Evolutionary conservation across 495 filamentous ascomycete species (phyloP).

Genomic region (Annulohypoxylon stygium): DNA sequence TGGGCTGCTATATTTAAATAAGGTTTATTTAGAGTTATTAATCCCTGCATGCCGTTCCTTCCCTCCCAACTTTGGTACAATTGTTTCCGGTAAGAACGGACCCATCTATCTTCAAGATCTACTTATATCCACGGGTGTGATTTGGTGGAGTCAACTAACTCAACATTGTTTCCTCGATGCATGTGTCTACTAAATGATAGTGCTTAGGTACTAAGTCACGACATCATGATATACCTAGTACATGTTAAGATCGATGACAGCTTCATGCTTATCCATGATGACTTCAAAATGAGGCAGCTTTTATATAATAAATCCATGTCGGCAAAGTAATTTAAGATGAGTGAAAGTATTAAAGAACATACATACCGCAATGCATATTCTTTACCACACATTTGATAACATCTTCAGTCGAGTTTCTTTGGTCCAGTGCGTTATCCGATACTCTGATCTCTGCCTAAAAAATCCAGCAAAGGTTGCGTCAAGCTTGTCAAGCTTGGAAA

Average conservation of each 20-base stretch:
- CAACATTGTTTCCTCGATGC: too few relatives aligned
- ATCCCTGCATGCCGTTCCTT: not conserved
- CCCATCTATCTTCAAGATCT: not conserved
- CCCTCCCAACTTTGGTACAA: not conserved
- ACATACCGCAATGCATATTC: conserved; percentile 13
- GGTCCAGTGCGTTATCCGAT: not conserved
- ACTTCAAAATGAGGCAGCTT: conserved; percentile 5
- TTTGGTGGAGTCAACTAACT: not conserved
- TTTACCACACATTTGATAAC: conserved; percentile 10
- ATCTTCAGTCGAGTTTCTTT: conserved; percentile 4
- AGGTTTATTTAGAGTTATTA: not conserved
- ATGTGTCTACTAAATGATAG: not conserved
- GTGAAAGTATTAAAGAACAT: conserved; percentile 5
- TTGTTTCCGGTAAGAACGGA: not conserved
- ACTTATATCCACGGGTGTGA: not conserved
- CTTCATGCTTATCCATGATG: conserved; percentile 11
- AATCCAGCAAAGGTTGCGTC: not conserved
- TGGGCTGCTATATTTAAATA: not conserved
- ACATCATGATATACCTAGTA: conserved; percentile 23
- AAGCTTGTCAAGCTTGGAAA: not conserved
- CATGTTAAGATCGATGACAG: conserved; percentile 18
- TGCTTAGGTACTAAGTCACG: conserved; percentile 17
- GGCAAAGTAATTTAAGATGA: not conserved
- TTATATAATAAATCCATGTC: conserved; percentile 2
- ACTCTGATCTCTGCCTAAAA: not conserved